A percentile compares a stretch with the other conserved stretches of the same genome.
Evolutionary conservation across 371 early-diverging fungal genomes (phyloP).

Genomic region (Nematocida sp.): DNA sequence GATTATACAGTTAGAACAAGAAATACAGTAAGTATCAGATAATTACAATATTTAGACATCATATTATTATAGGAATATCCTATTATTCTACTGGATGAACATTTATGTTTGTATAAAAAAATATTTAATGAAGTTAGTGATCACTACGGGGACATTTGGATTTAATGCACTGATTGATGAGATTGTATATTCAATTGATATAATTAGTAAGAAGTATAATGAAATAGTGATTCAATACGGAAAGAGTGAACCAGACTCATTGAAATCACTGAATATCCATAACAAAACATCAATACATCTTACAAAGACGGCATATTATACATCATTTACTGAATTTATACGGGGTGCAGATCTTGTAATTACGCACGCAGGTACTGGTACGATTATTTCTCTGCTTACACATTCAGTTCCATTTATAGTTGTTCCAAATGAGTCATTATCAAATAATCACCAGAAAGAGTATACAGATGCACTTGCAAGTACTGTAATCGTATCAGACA

Average conservation of each 20-base stretch:
- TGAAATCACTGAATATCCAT: not conserved
- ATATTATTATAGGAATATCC: too few species aligned
- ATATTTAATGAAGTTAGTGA: conserved; percentile 25
- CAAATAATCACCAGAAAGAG: conserved; percentile 39
- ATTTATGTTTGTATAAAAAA: not conserved
- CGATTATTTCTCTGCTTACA: conserved; percentile 16
- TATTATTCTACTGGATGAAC: too few species aligned
- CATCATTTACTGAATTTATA: not conserved
- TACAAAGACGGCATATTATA: not conserved
- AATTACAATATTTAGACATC: too few species aligned
- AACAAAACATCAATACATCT: not conserved
- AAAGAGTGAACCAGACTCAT: conserved; percentile 9
- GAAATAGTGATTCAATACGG: conserved; percentile 34
- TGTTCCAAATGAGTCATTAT: conserved; percentile 24
- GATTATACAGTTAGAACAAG: too few species aligned
- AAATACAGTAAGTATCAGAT: too few species aligned
- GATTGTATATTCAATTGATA: not conserved
- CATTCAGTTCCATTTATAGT: conserved; percentile 6
- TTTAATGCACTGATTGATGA: conserved; percentile 5
- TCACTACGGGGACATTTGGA: conserved; percentile 42
- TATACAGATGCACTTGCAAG: not conserved
- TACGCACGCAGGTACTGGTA: conserved; percentile 44
- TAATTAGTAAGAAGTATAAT: not conserved
- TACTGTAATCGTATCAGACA: not conserved
- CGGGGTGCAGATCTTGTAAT: conserved; percentile 3